Conservation (phyloP, 2,329 filamentous ascomycete genomes). For the Neophaeococcomyces mojaviensis region DNA sequence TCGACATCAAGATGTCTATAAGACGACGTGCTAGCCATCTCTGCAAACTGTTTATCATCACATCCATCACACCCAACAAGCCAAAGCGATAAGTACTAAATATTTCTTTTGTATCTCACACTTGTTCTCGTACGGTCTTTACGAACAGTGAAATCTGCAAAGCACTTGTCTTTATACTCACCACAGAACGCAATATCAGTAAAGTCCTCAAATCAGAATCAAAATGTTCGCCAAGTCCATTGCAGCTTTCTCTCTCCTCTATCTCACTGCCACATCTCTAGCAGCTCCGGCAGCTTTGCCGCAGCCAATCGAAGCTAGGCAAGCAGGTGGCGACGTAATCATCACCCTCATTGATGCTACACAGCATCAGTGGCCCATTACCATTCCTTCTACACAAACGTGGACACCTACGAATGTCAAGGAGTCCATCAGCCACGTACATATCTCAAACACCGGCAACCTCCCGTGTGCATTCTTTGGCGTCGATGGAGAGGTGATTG, state of each 20-base stretch:
- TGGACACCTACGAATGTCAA: constrained; percentile 14
- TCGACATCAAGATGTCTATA: no score
- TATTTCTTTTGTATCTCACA: not conserved
- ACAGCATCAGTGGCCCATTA: constrained; percentile 13
- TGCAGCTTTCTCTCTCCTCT: constrained; percentile 1
- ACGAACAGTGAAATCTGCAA: not conserved
- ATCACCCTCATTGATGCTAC: constrained; percentile 15
- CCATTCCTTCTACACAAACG: constrained; percentile 9
- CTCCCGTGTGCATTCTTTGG: constrained; percentile 16
- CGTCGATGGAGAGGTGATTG: constrained; percentile 14
- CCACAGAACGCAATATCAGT: no score
- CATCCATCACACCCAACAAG: not conserved
- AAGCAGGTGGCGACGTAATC: not conserved
- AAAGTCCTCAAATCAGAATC: not conserved
- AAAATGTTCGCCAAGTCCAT: constrained; percentile 2
- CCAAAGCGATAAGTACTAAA: not conserved
- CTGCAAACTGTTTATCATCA: no score
- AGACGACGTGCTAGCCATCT: no score
- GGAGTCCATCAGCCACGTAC: constrained; percentile 13
- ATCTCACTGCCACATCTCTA: not conserved
- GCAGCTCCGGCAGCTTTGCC: constrained; percentile 1
- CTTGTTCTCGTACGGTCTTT: constrained; percentile 3
- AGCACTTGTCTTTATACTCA: not conserved
- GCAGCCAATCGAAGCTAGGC: not conserved
- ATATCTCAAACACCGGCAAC: constrained; percentile 7